Percentiles rank a stretch among this genome's conserved stretches.
Evolutionary conservation across 192 early-diverging fungal genomes (phyloP).

Genomic region (Umbelopsis isabellina): DNA sequence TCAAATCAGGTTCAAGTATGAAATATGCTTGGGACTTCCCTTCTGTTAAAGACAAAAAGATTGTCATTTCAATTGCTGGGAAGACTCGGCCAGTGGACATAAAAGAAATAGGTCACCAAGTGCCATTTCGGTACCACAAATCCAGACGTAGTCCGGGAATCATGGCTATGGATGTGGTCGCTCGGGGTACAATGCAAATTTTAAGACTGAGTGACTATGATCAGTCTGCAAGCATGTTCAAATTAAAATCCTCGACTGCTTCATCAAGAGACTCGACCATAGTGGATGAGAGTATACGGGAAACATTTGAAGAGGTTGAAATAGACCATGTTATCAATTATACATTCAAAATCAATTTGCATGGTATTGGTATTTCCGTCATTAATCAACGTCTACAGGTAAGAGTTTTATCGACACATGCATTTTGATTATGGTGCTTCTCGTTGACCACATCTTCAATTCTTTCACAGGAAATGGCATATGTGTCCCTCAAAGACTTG

Average conservation of each 20-base stretch:
- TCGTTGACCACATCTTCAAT: not conserved
- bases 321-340: slow-evolving; percentile 37
- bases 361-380: slow-evolving; percentile 82
- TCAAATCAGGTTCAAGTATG: slow-evolving; percentile 26
- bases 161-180: slow-evolving; percentile 64
- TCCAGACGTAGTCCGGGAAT: slow-evolving; percentile 20
- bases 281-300: slow-evolving; percentile 30
- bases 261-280: slow-evolving; percentile 25
- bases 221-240: slow-evolving; percentile 49
- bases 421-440: not conserved
- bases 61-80: slow-evolving; percentile 66
- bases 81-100: slow-evolving; percentile 65
- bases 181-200: slow-evolving; percentile 54
- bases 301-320: slow-evolving; percentile 43
- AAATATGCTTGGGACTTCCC: slow-evolving; percentile 86
- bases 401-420: not conserved
- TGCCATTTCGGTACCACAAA: slow-evolving; percentile 68
- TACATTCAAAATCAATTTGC: slow-evolving; percentile 62
- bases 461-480: slow-evolving; percentile 69
- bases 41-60: slow-evolving; percentile 52
- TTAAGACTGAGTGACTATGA: slow-evolving; percentile 58
- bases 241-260: slow-evolving; percentile 31
- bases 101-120: slow-evolving; percentile 76
- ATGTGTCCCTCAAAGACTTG: slow-evolving; percentile 69
- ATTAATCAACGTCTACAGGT: slow-evolving; percentile 60